Evolutionary conservation across 73 alveolate species (phyloP), one percentile per base, ranked within the genome.

Genomic region (Paramecium bursaria): DNA sequence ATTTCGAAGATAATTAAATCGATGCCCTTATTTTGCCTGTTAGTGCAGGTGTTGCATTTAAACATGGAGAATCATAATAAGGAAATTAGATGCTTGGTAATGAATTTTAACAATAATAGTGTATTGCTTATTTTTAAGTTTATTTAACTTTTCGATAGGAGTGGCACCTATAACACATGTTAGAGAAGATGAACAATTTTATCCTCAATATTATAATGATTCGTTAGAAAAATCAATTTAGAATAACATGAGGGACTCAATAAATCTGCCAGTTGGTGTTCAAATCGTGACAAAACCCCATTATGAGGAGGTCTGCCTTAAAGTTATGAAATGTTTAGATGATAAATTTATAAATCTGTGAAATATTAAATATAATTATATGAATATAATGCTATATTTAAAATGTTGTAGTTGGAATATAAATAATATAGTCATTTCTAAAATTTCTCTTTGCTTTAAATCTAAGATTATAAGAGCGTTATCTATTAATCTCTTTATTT

Each of bases 251-350:
- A 60, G 27, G 31, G 19, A 60, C 13, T 27, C 54, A 2, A 51
- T 27, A 60, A 51, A 51, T 2, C 52, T 60, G 21, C 80, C 80
- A 30, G 31, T 60, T 5, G 52, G 14, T 30, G 52, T 60, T 14
- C n/a, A 23, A 60, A 51, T 60, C 1, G 29, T 60, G 21, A 21
- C 80, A 30, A 31, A 46, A 27, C 80, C 80, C 11, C 31, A 30
- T 35, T 27, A 60, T n/a, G 80, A 60, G 21, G 80, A 60, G 31
- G 52, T 60, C 22, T 26, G 49, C 54, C 31, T 60, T 11, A 60
- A 60, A 21, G 52, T 60, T 30, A 60, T 60, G 80, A 60, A 60
- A 60, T 21, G 21, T 0, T 27, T 60, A 9, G 80, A 60, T 21
- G n/a, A 14, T 21, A 47, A 47, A n/a, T 44, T 53, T 21, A n/a